These are phyloP conservation scores for Corchorus olitorius DNA, from an alignment of 345 rosid genomes.

Conservation along the genomic window DNA sequence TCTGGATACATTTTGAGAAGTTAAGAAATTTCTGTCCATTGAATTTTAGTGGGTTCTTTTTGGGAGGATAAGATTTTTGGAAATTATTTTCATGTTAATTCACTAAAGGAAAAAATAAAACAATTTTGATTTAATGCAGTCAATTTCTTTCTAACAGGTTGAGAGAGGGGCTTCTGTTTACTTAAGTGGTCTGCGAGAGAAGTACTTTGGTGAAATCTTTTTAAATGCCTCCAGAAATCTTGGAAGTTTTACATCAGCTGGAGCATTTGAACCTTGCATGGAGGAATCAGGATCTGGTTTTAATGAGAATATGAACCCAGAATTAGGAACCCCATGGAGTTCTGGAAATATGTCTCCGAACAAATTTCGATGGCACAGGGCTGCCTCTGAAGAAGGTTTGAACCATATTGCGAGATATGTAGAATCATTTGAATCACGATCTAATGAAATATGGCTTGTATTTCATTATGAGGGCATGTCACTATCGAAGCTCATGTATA, in stretches of 20 bases:
- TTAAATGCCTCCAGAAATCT: slow-evolving; percentile 61
- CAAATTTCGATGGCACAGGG: slow-evolving; percentile 27
- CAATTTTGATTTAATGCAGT: background rate
- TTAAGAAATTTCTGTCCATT: background rate
- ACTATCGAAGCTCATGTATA: slow-evolving; percentile 79
- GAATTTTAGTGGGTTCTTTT: background rate
- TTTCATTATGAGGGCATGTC: slow-evolving; percentile 86
- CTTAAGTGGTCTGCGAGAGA: slow-evolving; percentile 91
- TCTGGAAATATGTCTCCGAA: slow-evolving; percentile 31
- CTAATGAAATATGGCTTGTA: slow-evolving; percentile 94
- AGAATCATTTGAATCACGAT: slow-evolving; percentile 89
- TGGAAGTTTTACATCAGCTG: slow-evolving; percentile 41
- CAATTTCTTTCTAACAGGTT: slow-evolving; percentile 54
- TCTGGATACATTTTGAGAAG: background rate
- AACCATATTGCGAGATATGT: slow-evolving; percentile 89
- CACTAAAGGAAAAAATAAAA: background rate
- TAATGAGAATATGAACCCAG: slow-evolving; percentile 30
- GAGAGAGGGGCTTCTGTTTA: slow-evolving; percentile 84
- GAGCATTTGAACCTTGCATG: slow-evolving; percentile 33
- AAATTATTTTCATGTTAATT: background rate
- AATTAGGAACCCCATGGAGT: slow-evolving; percentile 32
- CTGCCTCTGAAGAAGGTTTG: slow-evolving; percentile 69
- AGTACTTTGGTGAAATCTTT: slow-evolving; percentile 90
- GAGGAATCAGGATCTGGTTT: slow-evolving; percentile 39
- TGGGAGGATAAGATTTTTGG: background rate